Evolutionary conservation across 73 alveolate species (phyloP), one percentile per base, ranked within the genome.

Genomic region (Paramecium sonneborni): DNA sequence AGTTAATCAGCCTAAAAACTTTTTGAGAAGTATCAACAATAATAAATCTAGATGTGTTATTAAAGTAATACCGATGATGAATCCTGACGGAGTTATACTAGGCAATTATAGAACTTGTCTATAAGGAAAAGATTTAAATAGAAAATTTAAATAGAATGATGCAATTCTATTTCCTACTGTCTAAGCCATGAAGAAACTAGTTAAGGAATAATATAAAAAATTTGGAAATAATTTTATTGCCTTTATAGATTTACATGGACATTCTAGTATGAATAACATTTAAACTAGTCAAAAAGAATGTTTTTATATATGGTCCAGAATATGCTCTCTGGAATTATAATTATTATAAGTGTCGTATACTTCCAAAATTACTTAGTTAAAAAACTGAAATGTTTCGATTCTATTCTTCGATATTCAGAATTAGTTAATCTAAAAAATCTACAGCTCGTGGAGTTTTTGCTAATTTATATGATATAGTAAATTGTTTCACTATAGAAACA

Each of bases 21-120:
- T 30, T 68, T 98, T 86, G 93, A 93, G 41, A 86, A 93, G 93
- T 95, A 92, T 24, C n/a, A 14, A 41, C 2, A 12, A 20, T 18
- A 7, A 26, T 43, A 74, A 93, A 92, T 92, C 89, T 70, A 92
- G 96, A 41, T 95, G 93, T 69, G 58, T 96, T 12, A 82, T 96
- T 48, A 95, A 95, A 92, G 93, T 96, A n/a, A 94, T 96, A 6
- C 99, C 99, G 30, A 96, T 96, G 99, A 88, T 95, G 86, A 96
- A 96, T 93, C 97, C 97, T 1, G 99, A 96, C 84, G 99, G 99
- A 4, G 98, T 95, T 12, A 92, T 96, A 43, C 86, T 92, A 28
- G 99, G 99, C 8, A 96, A 96, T 94, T 95, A 94, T 24, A 86
- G 98, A 37, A 96, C 98, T 37, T 93, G 96, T 39, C 58, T 93